These are phyloP conservation scores for Populus tremula DNA, from an alignment of 345 rosid species.

Conservation along the genomic window DNA sequence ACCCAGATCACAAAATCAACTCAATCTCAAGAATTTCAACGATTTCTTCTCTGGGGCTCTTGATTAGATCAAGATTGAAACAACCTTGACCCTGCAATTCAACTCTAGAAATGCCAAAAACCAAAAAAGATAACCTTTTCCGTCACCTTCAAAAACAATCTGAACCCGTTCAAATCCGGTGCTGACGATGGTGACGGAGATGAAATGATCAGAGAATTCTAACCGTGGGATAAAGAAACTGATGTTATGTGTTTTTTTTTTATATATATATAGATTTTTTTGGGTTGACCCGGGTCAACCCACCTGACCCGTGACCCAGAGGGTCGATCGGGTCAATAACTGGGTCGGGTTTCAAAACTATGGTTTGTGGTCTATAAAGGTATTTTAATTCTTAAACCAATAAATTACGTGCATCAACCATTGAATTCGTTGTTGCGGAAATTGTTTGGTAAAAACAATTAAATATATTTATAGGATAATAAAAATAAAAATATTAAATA, in stretches of 20 bases:
- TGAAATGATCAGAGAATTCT: background rate
- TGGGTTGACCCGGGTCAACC: too few relatives aligned
- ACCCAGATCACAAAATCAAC: conserved; percentile 25
- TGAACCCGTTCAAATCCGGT: background rate
- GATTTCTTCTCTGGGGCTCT: background rate
- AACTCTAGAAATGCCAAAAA: background rate
- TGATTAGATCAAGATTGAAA: background rate
- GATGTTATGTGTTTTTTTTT: background rate
- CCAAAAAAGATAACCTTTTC: background rate
- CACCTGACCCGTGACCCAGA: too few relatives aligned
- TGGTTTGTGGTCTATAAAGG: too few relatives aligned
- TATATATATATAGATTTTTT: too few relatives aligned
- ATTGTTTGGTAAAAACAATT: too few relatives aligned
- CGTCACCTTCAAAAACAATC: background rate
- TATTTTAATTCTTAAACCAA: too few relatives aligned
- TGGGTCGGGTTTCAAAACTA: too few relatives aligned
- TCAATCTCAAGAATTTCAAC: background rate
- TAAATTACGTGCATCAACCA: too few relatives aligned
- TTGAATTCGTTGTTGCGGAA: too few relatives aligned
- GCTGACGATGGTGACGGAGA: background rate
- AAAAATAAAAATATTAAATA: too few relatives aligned
- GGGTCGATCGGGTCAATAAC: too few relatives aligned
- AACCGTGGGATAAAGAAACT: background rate
- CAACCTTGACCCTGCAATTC: conserved; percentile 4
- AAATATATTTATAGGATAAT: too few relatives aligned